A percentile compares a stretch with the other conserved stretches of the same genome.
These are phyloP conservation scores for Musa beccarii DNA, from an alignment of 176 grass and related monocot genomes.

Conservation along the genomic window DNA sequence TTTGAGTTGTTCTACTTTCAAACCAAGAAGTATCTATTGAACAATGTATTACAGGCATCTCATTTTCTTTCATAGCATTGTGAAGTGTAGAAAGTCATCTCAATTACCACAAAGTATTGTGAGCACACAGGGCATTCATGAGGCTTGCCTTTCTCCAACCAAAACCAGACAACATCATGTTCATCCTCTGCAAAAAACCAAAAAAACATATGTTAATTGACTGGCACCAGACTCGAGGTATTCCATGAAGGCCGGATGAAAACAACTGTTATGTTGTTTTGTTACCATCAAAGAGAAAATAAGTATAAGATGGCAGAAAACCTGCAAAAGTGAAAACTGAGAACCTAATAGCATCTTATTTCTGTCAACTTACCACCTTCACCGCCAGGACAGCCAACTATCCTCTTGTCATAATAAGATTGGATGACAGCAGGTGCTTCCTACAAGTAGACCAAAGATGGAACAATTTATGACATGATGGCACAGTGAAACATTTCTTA, in stretches of 20 bases:
- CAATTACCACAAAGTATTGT: conserved; percentile 59
- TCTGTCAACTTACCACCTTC: conserved; percentile 39
- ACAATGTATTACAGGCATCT: neutral
- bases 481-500: conserved; percentile 4
- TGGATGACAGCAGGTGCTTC: conserved; percentile 54
- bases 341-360: conserved; percentile 2
- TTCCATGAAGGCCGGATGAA: neutral
- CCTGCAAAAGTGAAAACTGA: too few relatives aligned
- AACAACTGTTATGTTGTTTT: too few relatives aligned
- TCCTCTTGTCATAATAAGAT: conserved; percentile 65
- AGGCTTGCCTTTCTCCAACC: conserved; percentile 60
- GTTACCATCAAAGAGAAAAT: too few relatives aligned
- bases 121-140: conserved; percentile 67
- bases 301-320: too few relatives aligned
- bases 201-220: neutral
- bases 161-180: conserved; percentile 76
- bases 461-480: neutral
- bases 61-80: neutral
- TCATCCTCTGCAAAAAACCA: conserved; percentile 45
- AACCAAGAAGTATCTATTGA: neutral
- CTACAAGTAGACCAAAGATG: conserved; percentile 18
- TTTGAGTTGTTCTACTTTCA: neutral
- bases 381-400: conserved; percentile 58
- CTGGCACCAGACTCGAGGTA: neutral
- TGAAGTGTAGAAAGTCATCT: conserved; percentile 6